phyloP scores from a whole-genome alignment of 1,284 basidiomycete genomes.

The Microbotryum intermedium region DNA sequence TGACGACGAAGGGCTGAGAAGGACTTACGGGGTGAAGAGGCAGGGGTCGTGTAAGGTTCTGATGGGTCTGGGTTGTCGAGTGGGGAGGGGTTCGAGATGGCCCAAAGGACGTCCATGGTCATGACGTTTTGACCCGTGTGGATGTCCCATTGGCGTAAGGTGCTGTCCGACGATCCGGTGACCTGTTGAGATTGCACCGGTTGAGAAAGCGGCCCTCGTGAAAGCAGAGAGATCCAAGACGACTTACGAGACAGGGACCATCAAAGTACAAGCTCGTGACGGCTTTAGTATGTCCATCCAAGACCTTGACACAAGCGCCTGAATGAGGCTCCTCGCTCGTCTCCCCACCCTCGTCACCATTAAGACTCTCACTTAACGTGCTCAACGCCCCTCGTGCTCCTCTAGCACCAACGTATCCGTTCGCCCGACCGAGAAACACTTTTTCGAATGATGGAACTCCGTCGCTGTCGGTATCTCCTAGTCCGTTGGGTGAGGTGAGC shows the following conservation, averaged over 20 bases:
- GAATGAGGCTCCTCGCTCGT: slow-evolving; percentile 48
- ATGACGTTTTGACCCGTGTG: slow-evolving; percentile 93
- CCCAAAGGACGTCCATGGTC: slow-evolving; percentile 99
- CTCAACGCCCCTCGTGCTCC: not conserved
- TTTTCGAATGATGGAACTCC: not conserved
- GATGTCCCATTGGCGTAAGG: slow-evolving; percentile 95
- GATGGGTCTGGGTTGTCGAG: slow-evolving; percentile 18
- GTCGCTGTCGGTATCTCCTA: not conserved
- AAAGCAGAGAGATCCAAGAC: not conserved
- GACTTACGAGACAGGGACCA: slow-evolving; percentile 73
- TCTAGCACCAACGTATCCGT: slow-evolving; percentile 15
- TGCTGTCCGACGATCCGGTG: slow-evolving; percentile 96
- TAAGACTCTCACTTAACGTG: slow-evolving; percentile 4
- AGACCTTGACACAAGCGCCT: slow-evolving; percentile 58
- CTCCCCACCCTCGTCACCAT: slow-evolving; percentile 16
- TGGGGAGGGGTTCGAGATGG: slow-evolving; percentile 75
- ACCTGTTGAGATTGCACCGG: slow-evolving; percentile 51
- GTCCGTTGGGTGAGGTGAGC: not conserved
- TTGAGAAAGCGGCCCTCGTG: slow-evolving; percentile 16
- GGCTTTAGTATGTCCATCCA: slow-evolving; percentile 87
- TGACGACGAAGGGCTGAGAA: slow-evolving; percentile 13
- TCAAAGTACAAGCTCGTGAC: slow-evolving; percentile 93
- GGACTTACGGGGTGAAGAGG: slow-evolving; percentile 28
- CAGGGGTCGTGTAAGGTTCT: slow-evolving; percentile 5
- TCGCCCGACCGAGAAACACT: not conserved